Evolutionary conservation across 306 rosid species (phyloP), one percentile per base, ranked within the genome.

Genomic region (Fragaria nilgerrensis): DNA sequence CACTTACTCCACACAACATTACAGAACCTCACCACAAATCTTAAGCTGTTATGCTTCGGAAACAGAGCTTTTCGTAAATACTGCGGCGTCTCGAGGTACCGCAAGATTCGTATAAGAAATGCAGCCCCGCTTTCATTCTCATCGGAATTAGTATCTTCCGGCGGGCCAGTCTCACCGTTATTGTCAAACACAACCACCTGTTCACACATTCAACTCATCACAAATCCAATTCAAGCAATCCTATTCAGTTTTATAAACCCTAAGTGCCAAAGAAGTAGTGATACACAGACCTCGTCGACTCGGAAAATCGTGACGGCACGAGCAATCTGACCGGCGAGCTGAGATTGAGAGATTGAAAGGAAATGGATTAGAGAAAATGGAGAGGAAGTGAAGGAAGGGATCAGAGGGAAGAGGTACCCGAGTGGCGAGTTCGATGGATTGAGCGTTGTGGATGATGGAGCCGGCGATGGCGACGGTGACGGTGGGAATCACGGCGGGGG

Each of bases 301-400:
- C 96, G 90, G 79, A 95, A 95, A 89, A 96, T 92, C 16, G 99
- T 91, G 19, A 95, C 93, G 9, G 99, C 99, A 36, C 99, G 99
- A 68, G 99, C 97, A 45, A 96, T 91, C 84, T 91, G 97, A 80
- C 99, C 90, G 83, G 97, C 98, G 86, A 96, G 79, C 99, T 96
- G 85, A 65, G 14, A 80, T 75, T 55, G 13, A 37, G 69, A 29
- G 44, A 68, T 5, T 8, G 48, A 27, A 73, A 77, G 79, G n/a
- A 61, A 70, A 41, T 8, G 14, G 6, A 53, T 19, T 6, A 53
- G 34, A 22, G 29, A 25, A 68, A 16, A 22, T 41, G 68, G 53
- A 55, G 45, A 43, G 32, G 48, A 29, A 44, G 45, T 74, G 43
- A 16, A 58, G 43, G 68, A 41, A 41, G 9, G 41, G 70, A 70